Evolutionary conservation across 2,329 filamentous ascomycete species (phyloP).

Genomic region (Ophiostoma sp.): DNA sequence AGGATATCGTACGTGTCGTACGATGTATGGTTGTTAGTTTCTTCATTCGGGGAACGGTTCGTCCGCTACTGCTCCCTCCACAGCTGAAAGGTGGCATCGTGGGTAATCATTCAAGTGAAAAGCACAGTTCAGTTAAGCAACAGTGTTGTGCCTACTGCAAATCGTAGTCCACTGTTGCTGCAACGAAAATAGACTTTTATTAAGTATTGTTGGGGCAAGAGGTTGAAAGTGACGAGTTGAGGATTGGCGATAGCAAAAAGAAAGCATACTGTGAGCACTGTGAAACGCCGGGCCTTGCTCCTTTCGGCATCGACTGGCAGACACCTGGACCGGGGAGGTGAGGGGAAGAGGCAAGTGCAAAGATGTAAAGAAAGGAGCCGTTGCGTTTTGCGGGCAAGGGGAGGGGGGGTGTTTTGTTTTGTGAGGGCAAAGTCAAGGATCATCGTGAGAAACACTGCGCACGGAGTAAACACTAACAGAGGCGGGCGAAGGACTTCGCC

Average conservation of each 20-base stretch:
- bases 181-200: neutral
- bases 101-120: neutral
- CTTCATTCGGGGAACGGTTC: neutral
- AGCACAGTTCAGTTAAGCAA: neutral
- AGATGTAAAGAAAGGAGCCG: neutral
- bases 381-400: neutral
- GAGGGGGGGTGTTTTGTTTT: neutral
- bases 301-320: conserved; percentile 2
- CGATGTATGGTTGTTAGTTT: neutral
- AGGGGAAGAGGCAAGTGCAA: neutral
- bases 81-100: neutral
- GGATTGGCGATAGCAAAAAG: neutral
- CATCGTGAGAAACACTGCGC: neutral
- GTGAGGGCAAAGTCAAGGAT: neutral
- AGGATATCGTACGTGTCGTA: neutral
- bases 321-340: neutral
- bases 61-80: neutral
- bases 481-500: neutral
- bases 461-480: neutral
- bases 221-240: neutral
- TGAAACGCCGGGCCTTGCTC: conserved; percentile 14
- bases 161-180: neutral
- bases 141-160: neutral
- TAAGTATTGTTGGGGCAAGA: neutral
- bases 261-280: neutral